Conservation (phyloP, 2,329 filamentous ascomycete species). For the Apiospora sp. region DNA sequence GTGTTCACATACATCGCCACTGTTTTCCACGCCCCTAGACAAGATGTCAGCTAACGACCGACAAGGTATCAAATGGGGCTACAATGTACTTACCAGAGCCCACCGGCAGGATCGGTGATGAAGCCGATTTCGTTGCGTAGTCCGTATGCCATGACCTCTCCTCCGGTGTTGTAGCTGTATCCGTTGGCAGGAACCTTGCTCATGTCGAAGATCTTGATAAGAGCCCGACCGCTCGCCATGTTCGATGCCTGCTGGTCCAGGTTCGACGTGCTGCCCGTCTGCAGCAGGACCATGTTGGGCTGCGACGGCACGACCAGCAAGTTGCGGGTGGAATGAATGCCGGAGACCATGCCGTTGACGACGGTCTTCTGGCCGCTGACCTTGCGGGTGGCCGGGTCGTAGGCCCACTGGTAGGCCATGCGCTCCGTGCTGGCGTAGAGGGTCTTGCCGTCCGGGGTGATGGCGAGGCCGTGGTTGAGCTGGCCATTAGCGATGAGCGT, state of each 20-base stretch:
- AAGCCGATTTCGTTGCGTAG: constrained; percentile 71
- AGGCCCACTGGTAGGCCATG: constrained; percentile 63
- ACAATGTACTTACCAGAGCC: constrained; percentile 48
- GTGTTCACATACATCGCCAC: neutral
- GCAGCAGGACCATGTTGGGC: constrained; percentile 48
- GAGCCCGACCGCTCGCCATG: constrained; percentile 45
- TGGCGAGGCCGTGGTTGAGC: constrained; percentile 50
- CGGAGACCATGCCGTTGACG: constrained; percentile 48
- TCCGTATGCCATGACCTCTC: constrained; percentile 49
- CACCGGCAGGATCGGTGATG: constrained; percentile 53
- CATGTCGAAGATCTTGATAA: constrained; percentile 53
- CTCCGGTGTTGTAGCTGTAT: constrained; percentile 49
- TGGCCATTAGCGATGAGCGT: constrained; percentile 45
- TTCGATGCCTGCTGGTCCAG: constrained; percentile 46
- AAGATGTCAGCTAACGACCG: neutral
- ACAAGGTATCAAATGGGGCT: neutral
- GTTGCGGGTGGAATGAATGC: constrained; percentile 49
- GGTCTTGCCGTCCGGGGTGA: constrained; percentile 49
- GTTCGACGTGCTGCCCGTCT: constrained; percentile 49
- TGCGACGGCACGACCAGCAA: constrained; percentile 46
- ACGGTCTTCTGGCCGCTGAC: constrained; percentile 52
- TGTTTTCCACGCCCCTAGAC: constrained; percentile 14
- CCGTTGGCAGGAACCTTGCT: constrained; percentile 45
- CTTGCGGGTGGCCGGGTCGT: constrained; percentile 57
- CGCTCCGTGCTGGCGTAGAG: constrained; percentile 50